These are phyloP conservation scores for Tubosaeta brunneosetosa DNA, from an alignment of 768 basidiomycete species.

Conservation along the genomic window DNA sequence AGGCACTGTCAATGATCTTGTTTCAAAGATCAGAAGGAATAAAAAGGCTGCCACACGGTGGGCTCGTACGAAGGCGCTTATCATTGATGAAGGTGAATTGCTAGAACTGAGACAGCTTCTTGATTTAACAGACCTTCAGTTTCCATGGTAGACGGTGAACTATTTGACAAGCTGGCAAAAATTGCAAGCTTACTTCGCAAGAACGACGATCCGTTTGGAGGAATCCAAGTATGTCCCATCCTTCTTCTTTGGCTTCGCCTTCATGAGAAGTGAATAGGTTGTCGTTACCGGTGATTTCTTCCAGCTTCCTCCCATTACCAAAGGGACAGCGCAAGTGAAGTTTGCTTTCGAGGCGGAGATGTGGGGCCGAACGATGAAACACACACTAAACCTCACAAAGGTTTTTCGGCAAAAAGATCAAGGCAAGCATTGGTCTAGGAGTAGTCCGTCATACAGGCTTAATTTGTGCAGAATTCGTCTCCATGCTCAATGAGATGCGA, in stretches of 20 bases:
- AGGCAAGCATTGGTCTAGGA: conserved; percentile 42
- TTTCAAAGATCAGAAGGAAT: conserved; percentile 69
- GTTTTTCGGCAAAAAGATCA: conserved; percentile 94
- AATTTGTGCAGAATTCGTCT: conserved; percentile 65
- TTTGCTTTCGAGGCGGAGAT: conserved; percentile 88
- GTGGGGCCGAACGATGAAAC: conserved; percentile 71
- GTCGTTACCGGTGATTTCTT: conserved; percentile 98
- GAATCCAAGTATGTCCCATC: conserved; percentile 65
- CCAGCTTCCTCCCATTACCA: conserved; percentile 90
- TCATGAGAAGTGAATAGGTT: conserved; percentile 42
- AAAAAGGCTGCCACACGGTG: conserved; percentile 79
- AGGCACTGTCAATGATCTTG: conserved; percentile 58
- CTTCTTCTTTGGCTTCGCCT: background rate
- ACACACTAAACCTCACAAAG: conserved; percentile 89
- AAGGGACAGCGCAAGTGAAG: conserved; percentile 52
- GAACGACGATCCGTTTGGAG: conserved; percentile 76
- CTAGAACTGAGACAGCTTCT: background rate
- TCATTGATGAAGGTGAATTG: conserved; percentile 69
- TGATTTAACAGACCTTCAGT: conserved; percentile 44
- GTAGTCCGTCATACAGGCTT: background rate
- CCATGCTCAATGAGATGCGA: conserved; percentile 99
- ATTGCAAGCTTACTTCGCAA: conserved; percentile 66
- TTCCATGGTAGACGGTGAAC: conserved; percentile 92
- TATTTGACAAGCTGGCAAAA: conserved; percentile 84
- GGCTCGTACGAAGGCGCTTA: conserved; percentile 78